Conservation (phyloP, 2,329 filamentous ascomycete genomes). For the Beauveria medogensis region DNA sequence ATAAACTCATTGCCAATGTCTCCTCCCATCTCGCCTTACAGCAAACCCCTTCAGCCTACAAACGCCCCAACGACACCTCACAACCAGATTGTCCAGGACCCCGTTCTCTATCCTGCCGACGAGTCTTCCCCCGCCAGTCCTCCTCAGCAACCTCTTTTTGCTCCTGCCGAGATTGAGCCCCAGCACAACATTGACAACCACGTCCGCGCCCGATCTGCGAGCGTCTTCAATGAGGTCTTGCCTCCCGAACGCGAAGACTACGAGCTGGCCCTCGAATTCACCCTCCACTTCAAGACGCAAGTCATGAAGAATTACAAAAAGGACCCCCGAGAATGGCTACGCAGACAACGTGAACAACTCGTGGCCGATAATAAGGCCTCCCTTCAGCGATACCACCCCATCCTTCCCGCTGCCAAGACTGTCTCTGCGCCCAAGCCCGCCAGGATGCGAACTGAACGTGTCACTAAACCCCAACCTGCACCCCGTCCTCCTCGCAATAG, state of each 20-base stretch:
- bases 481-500: conserved; percentile 29
- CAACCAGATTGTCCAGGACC: conserved; percentile 36
- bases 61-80: conserved; percentile 22
- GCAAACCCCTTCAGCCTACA: conserved; percentile 28
- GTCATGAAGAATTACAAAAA: conserved; percentile 36
- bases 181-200: conserved; percentile 43
- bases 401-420: conserved; percentile 38
- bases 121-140: conserved; percentile 32
- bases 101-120: conserved; percentile 48
- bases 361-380: conserved; percentile 38
- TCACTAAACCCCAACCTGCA: conserved; percentile 27
- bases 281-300: conserved; percentile 44
- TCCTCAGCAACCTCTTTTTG: conserved; percentile 43
- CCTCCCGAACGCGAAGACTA: conserved; percentile 48
- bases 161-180: conserved; percentile 30
- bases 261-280: conserved; percentile 43
- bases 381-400: conserved; percentile 29
- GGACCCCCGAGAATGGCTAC: conserved; percentile 41
- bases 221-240: conserved; percentile 33
- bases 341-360: conserved; percentile 42
- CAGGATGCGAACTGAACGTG: conserved; percentile 24
- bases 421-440: conserved; percentile 19
- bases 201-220: conserved; percentile 34
- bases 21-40: conserved; percentile 48
- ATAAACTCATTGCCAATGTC: conserved; percentile 39